These are phyloP conservation scores for Coprinellus micaceus DNA, from an alignment of 768 basidiomycete species.

Conservation along the genomic window DNA sequence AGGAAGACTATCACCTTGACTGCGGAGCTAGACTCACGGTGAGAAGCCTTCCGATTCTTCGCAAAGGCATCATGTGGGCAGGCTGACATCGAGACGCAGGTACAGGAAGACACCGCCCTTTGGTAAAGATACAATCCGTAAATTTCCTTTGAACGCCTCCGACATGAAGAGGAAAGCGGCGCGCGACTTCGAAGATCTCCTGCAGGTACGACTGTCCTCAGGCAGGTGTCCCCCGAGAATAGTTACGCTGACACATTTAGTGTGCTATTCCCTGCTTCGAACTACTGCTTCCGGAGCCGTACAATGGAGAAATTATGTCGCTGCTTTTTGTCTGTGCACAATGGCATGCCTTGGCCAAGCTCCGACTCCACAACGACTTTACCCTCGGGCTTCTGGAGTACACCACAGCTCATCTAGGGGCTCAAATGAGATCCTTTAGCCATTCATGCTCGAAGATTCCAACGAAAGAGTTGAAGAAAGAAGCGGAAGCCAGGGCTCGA, in stretches of 20 bases:
- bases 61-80: constrained; percentile 7
- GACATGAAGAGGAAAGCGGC: constrained; percentile 26
- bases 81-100: too few species aligned
- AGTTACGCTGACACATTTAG: not conserved
- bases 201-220: constrained; percentile 31
- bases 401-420: not conserved
- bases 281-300: not conserved
- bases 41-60: not conserved
- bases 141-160: constrained; percentile 23
- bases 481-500: not conserved
- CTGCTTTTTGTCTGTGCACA: not conserved
- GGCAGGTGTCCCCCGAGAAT: not conserved
- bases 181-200: constrained; percentile 30
- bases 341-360: constrained; percentile 12
- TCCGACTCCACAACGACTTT: constrained; percentile 7
- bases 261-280: constrained; percentile 11
- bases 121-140: constrained; percentile 17
- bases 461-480: not conserved
- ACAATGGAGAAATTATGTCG: not conserved
- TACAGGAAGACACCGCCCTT: not conserved
- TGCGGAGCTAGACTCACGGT: constrained; percentile 23
- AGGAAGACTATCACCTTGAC: constrained; percentile 14
- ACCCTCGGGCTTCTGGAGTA: not conserved
- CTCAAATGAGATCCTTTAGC: not conserved
- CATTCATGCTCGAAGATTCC: too few species aligned